A percentile compares a stretch with the other conserved stretches of the same genome.
phyloP scores from a whole-genome alignment of 257 asterid species.

The Solanum ossicruentum region DNA sequence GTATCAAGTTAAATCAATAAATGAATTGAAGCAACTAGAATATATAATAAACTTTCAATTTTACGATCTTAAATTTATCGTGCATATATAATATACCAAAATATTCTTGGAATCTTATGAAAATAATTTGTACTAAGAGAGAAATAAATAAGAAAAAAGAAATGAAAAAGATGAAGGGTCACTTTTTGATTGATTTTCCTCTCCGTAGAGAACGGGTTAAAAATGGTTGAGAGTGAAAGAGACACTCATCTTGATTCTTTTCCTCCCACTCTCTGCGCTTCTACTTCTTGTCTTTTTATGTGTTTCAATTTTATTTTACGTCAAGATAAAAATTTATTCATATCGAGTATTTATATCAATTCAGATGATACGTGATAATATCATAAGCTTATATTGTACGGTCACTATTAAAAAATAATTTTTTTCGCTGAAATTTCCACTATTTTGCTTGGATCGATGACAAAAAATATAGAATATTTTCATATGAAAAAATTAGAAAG shows the following conservation, averaged over 20 bases:
- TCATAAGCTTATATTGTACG: not conserved
- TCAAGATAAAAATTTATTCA: not conserved
- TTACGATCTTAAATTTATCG: not conserved
- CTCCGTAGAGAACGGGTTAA: constrained; percentile 87
- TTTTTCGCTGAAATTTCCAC: too few species aligned
- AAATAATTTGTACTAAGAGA: too few species aligned
- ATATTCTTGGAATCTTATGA: not conserved
- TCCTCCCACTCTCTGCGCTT: constrained; percentile 64
- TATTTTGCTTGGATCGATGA: too few species aligned
- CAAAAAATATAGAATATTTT: too few species aligned
- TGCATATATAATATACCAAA: not conserved
- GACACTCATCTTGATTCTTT: constrained; percentile 32
- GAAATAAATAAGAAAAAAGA: not conserved
- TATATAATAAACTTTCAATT: not conserved
- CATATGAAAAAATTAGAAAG: too few species aligned
- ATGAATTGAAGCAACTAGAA: not conserved
- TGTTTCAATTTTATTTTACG: not conserved
- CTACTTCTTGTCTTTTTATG: not conserved
- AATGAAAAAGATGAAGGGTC: constrained; percentile 20
- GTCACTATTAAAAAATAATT: too few species aligned
- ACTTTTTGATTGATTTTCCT: constrained; percentile 42
- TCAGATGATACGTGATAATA: not conserved
- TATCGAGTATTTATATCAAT: not conserved
- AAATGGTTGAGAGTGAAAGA: constrained; percentile 41
- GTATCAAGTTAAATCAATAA: not conserved